A percentile compares a stretch with the other conserved stretches of the same genome.
Conservation (phyloP, 768 basidiomycete species). For the button mushroom (Agaricus bisporus) region DNA sequence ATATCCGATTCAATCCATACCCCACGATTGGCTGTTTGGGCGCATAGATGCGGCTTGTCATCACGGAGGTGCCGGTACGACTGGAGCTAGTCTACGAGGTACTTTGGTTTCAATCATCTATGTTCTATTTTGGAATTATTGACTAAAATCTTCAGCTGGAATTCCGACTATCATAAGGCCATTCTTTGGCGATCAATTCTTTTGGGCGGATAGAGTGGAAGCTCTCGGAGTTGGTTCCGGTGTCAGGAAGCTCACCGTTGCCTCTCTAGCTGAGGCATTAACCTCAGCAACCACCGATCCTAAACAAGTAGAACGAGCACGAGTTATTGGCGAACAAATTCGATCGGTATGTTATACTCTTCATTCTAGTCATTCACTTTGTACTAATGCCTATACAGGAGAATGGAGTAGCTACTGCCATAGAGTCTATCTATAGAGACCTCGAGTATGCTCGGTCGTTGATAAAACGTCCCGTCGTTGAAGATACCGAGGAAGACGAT, state of each 20-base stretch:
- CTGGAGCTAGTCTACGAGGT: slow-evolving; percentile 92
- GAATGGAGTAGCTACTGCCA: slow-evolving; percentile 88
- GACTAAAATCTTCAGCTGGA: slow-evolving; percentile 48
- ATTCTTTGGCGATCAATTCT: slow-evolving; percentile 97
- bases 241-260: slow-evolving; percentile 82
- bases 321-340: slow-evolving; percentile 80
- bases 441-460: slow-evolving; percentile 89
- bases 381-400: slow-evolving; percentile 46
- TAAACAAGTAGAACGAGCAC: slow-evolving; percentile 86
- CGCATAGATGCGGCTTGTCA: slow-evolving; percentile 96
- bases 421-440: slow-evolving; percentile 95
- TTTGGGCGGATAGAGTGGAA: slow-evolving; percentile 98
- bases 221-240: slow-evolving; percentile 87
- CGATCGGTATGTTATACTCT: slow-evolving; percentile 48
- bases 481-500: slow-evolving; percentile 27
- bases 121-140: neutral
- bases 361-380: neutral
- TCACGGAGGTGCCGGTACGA: slow-evolving; percentile 96
- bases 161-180: slow-evolving; percentile 95
- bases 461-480: slow-evolving; percentile 52
- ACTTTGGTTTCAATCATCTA: neutral
- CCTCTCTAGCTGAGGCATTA: slow-evolving; percentile 74
- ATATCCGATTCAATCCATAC: slow-evolving; percentile 78
- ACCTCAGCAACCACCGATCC: slow-evolving; percentile 76
- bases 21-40: slow-evolving; percentile 95